Percentiles rank a stretch among this genome's conserved stretches.
Conservation (phyloP, 176 grass and related monocot species). For the Aegilops umbellulata region DNA sequence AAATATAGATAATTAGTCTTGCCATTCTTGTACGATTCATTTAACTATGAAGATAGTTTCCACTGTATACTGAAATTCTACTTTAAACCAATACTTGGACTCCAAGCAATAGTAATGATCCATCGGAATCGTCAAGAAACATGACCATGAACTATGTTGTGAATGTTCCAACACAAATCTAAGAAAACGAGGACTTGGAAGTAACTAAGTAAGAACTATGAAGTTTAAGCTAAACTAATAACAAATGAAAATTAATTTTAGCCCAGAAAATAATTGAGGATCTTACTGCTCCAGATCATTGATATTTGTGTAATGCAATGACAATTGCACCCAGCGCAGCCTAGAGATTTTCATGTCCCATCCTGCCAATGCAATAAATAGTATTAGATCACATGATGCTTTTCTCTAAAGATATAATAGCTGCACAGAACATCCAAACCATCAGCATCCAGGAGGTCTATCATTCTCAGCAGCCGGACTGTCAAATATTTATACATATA, state of each 20-base stretch:
- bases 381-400: constrained; percentile 10
- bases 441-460: not conserved
- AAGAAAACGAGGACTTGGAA: not conserved
- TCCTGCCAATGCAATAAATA: constrained; percentile 63
- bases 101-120: not conserved
- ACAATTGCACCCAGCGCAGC: constrained; percentile 84
- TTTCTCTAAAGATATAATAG: not conserved
- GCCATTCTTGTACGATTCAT: not conserved
- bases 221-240: constrained; percentile 18
- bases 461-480: not conserved
- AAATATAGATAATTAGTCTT: constrained; percentile 6
- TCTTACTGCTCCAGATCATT: constrained; percentile 88
- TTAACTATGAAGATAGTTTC: constrained; percentile 16
- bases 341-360: constrained; percentile 84
- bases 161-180: constrained; percentile 9
- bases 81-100: not conserved
- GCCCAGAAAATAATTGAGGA: constrained; percentile 12
- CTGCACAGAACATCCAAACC: constrained; percentile 12
- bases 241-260: constrained; percentile 15
- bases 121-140: not conserved
- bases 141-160: constrained; percentile 1
- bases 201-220: not conserved
- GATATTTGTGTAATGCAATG: constrained; percentile 71
- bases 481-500: not conserved
- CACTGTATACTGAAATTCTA: not conserved